Evolutionary conservation across 805 yeast genomes (phyloP), one percentile per base, ranked within the genome.

Genomic region (Candida maris): DNA sequence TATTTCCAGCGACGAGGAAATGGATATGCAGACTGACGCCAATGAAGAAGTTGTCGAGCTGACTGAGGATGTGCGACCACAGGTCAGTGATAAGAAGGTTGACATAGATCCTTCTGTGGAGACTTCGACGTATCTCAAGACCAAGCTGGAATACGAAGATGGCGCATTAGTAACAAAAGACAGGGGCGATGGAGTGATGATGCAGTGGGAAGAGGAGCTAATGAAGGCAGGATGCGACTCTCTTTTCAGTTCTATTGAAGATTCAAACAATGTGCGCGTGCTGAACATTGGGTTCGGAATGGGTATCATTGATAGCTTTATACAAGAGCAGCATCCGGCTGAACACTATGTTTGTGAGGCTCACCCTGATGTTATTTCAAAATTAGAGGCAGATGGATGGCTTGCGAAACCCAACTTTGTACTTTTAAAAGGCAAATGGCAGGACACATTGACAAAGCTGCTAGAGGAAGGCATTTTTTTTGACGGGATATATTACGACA

Each of bases 261-360:
- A 49, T 19, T 59, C 54, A 2, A 57, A 56, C 1, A 66, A 68
- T 23, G 56, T 67, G 7, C 72, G 66, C 26, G 77, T 91, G 2
- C 65, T 91, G 24, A 89, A 89, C 52, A 85, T 89, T 26, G 97
- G 97, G 0, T 89, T 91, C 57, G 97, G 97, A 2, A 86, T 89
- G 96, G 97, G 97, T 2, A 91, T 89, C 36, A 88, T 89, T 36
- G 97, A 89, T 57, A 64, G 76, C 1, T 77, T 81, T 72, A 84
- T 89, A 41, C 83, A 83, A 53, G 61, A 60, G 3, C 51, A 45
- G 22, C 57, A 56, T 10, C 91, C 89, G 16, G 66, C 76, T 3
- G 73, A 70, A 43, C 97, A 89, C 57, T 89, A 86, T 59, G 91
- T 89, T 27, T 80, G 86, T 41, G 97, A 89, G 59, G 96, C 97